These are phyloP conservation scores for Candida stauntonica DNA, from an alignment of 805 yeast species.

Conservation along the genomic window DNA sequence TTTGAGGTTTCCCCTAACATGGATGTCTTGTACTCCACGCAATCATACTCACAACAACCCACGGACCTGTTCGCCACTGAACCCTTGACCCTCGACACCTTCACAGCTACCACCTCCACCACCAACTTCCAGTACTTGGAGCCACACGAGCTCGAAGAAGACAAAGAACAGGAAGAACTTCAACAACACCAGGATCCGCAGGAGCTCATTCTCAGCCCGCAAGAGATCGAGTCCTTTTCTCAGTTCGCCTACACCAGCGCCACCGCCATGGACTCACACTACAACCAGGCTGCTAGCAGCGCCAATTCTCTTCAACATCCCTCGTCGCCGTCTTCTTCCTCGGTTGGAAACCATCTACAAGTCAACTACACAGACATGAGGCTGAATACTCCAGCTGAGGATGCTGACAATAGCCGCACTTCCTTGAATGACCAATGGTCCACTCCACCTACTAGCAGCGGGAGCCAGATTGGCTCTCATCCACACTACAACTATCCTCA, in stretches of 20 bases:
- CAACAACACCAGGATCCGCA: neutral
- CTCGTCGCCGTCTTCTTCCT: constrained; percentile 1
- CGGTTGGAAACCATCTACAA: no score
- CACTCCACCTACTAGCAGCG: neutral
- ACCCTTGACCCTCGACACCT: neutral
- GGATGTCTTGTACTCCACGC: neutral
- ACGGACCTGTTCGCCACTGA: neutral
- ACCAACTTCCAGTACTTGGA: neutral
- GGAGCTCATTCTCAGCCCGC: neutral
- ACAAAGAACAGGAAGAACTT: neutral
- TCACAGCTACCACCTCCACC: neutral
- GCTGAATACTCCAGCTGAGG: no score
- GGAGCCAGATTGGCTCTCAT: neutral
- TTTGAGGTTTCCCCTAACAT: neutral
- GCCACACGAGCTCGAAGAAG: neutral
- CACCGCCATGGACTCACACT: neutral
- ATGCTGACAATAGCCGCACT: no score
- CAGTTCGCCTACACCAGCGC: constrained; percentile 1
- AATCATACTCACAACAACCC: neutral
- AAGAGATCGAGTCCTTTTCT: neutral
- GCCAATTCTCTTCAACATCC: neutral
- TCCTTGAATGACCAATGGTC: constrained; percentile 1
- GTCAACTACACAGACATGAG: no score
- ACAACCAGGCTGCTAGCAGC: neutral
- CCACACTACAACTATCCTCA: constrained; percentile 1